Base-by-base conservation (phyloP, 169 alveolate species). In the Eimeria necatrix region DNA sequence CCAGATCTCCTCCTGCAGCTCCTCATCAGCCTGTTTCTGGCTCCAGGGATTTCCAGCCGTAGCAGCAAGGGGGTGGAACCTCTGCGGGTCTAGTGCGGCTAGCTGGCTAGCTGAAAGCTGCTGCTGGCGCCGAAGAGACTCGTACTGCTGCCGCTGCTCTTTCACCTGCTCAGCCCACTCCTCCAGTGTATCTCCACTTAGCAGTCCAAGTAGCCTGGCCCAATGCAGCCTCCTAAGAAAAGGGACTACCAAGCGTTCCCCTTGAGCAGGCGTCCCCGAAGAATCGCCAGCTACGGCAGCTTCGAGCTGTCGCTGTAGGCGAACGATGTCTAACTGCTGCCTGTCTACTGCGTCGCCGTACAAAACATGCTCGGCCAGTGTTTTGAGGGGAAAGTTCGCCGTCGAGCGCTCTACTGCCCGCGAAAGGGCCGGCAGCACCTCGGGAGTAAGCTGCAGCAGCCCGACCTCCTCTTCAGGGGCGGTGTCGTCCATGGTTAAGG, bases 1-100 rank as follows among this genome's bases (percentile, higher is more conserved):
- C 97, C 97, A 96, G 64, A 96, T 96, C 84, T 96, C 97, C 56
- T 93, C 96, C 56, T 92, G 68, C 86, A 96, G 52, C 61, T 94
- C 96, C 51, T 94, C 89, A 60, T 96, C 96, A 41, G 60, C 89
- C 24, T 96, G 97, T 52, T 86, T 93, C 86, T 93, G 95, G 51
- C 93, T 95, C 97, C 97, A 96, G 3, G 97, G 97, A 26, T 96
- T 95, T 52, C 95, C 95, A 4, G 95, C 95, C 18, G 95, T 91
- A 32, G 95, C 60, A 1, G 95, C 95, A 1, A 91, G 70, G 5
- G 95, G 95, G 52, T 91, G 95, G 68, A 91, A 91, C 68, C 86
- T 59, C 90, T 91, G 95, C 64, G 95, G 95, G 84, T 91, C 95
- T 4, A 91, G 81, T 32, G 95, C 8, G 56, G 95, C 84, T 51